Evolutionary conservation across 1,284 basidiomycete genomes (phyloP).

Genomic region (Rugosomyces carneus): DNA sequence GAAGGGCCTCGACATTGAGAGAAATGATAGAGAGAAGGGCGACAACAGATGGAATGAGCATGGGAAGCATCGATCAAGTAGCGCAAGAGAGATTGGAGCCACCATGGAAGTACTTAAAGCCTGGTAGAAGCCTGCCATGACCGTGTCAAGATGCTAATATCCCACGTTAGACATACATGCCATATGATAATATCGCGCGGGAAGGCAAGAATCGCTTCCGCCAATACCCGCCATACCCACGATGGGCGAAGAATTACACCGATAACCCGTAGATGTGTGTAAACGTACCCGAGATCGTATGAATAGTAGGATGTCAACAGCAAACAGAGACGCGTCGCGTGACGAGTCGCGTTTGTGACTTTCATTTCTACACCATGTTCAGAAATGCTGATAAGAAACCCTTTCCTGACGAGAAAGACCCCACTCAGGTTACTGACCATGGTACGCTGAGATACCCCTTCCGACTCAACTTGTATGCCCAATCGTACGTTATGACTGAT

Average conservation of each 20-base stretch:
- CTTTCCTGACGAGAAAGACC: conserved; percentile 11
- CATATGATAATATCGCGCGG: neutral
- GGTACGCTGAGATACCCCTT: conserved; percentile 15
- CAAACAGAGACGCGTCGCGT: neutral
- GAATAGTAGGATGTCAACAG: no score
- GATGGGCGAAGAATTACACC: no score
- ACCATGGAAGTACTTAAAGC: no score
- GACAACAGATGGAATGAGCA: conserved; percentile 5
- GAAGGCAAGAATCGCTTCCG: neutral
- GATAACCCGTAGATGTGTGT: no score
- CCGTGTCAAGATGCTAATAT: no score
- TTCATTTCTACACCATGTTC: conserved; percentile 9
- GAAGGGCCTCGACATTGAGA: conserved; percentile 14
- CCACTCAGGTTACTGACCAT: conserved; percentile 15
- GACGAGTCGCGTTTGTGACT: conserved; percentile 3
- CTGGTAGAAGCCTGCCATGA: no score
- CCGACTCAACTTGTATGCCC: conserved; percentile 19
- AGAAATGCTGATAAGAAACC: conserved; percentile 11
- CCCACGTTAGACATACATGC: no score
- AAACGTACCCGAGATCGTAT: no score
- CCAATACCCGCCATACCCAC: no score
- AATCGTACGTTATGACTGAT: neutral
- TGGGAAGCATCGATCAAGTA: neutral
- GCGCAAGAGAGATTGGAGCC: neutral
- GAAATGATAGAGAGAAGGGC: conserved; percentile 10